These are phyloP conservation scores for Tephrocybe sp. DNA, from an alignment of 768 basidiomycete genomes.

Conservation along the genomic window DNA sequence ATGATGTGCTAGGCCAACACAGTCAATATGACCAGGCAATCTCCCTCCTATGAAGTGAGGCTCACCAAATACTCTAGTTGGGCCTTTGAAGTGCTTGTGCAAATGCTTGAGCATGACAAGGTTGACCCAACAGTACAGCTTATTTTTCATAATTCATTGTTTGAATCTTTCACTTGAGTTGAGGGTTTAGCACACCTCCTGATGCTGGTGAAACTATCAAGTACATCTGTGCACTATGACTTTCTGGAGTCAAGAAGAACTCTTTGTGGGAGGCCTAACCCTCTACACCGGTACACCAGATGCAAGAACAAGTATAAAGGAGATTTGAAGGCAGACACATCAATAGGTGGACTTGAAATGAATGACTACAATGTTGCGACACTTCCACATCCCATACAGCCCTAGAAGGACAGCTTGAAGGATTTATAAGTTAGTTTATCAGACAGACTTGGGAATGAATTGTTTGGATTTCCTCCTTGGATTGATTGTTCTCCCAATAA, in stretches of 20 bases:
- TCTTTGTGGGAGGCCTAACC: constrained; percentile 49
- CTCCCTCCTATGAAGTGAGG: constrained; percentile 64
- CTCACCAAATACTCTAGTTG: constrained; percentile 57
- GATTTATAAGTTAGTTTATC: constrained; percentile 57
- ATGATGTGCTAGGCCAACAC: constrained; percentile 70
- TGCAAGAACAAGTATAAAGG: constrained; percentile 47
- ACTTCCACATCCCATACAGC: constrained; percentile 61
- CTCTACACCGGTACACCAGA: constrained; percentile 25
- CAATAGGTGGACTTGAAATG: constrained; percentile 47
- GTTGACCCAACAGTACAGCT: constrained; percentile 66
- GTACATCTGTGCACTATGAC: constrained; percentile 39
- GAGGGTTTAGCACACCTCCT: constrained; percentile 63
- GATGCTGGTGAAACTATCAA: constrained; percentile 57
- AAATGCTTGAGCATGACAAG: constrained; percentile 45
- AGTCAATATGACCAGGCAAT: constrained; percentile 60
- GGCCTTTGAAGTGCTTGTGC: constrained; percentile 58
- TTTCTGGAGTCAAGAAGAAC: constrained; percentile 49
- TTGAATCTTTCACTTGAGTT: no score
- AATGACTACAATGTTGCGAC: constrained; percentile 56
- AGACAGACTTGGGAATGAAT: constrained; percentile 62
- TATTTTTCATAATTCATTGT: no score
- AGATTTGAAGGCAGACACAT: constrained; percentile 49
- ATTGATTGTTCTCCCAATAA: neutral
- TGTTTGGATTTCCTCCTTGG: constrained; percentile 31
- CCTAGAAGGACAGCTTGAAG: constrained; percentile 56